A percentile compares a stretch with the other conserved stretches of the same genome.
phyloP scores from a whole-genome alignment of 1,284 basidiomycete genomes.

The Ganoderma resinaceum region DNA sequence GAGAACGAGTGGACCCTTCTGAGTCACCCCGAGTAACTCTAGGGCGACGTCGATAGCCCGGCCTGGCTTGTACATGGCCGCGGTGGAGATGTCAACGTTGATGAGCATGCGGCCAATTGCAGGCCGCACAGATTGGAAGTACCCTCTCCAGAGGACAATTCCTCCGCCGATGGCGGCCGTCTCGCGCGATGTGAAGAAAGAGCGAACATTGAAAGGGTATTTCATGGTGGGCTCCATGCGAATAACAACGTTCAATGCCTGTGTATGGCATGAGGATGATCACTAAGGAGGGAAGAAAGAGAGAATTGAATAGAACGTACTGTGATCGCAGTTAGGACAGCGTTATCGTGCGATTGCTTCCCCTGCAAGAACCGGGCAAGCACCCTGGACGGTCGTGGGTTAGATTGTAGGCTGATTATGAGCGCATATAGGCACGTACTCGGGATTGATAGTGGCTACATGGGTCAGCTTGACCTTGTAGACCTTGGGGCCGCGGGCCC shows the following conservation, averaged over 20 bases:
- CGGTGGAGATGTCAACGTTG: conserved; percentile 82
- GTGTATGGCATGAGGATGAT: conserved; percentile 6
- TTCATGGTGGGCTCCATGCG: conserved; percentile 75
- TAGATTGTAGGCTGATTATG: too few relatives aligned
- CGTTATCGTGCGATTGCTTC: conserved; percentile 72
- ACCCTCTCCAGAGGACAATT: conserved; percentile 75
- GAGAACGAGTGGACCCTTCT: conserved; percentile 48
- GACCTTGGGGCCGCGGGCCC: conserved; percentile 51
- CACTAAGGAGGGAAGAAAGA: conserved; percentile 3
- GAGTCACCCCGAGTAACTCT: conserved; percentile 52
- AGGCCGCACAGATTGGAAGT: conserved; percentile 79
- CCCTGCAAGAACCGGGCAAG: conserved; percentile 70
- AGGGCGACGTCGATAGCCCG: conserved; percentile 60
- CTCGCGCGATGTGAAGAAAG: conserved; percentile 76
- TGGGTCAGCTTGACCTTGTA: conserved; percentile 71
- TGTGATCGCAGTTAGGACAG: conserved; percentile 75
- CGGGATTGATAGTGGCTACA: conserved; percentile 78
- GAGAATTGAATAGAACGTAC: conserved; percentile 45
- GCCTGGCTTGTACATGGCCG: conserved; percentile 72
- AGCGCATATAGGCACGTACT: conserved; percentile 50
- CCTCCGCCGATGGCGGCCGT: conserved; percentile 71
- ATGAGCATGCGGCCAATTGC: conserved; percentile 71
- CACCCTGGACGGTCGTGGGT: conserved; percentile 50
- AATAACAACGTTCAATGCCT: conserved; percentile 80
- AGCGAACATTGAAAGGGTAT: conserved; percentile 77